phyloP scores from a whole-genome alignment of 768 basidiomycete species.

The Kwoniella sp. region DNA sequence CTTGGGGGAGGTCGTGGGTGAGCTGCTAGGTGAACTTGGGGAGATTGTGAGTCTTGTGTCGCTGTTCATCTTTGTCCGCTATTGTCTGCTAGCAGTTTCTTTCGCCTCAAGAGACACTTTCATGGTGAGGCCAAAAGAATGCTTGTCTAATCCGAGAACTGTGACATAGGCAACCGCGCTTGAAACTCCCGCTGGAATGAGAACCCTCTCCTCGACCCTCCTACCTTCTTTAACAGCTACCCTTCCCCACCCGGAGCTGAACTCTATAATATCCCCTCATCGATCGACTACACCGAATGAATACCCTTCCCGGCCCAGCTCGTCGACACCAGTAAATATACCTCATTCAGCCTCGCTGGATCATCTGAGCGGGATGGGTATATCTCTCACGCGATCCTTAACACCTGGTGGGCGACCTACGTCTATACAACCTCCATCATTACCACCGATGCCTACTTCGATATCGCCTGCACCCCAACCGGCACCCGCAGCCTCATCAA shows the following conservation, averaged over 20 bases:
- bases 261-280: constrained; percentile 13
- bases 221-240: constrained; percentile 54
- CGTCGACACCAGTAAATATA: constrained; percentile 24
- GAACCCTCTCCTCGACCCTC: constrained; percentile 63
- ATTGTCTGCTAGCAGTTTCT: no score
- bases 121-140: no score
- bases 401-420: constrained; percentile 47
- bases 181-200: constrained; percentile 81
- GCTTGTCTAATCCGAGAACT: no score
- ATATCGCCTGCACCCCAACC: constrained; percentile 28
- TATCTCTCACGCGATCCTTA: constrained; percentile 38
- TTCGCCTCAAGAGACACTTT: no score
- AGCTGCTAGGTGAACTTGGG: constrained; percentile 81
- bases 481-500: constrained; percentile 28
- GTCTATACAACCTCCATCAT: constrained; percentile 39
- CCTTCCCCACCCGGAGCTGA: constrained; percentile 22
- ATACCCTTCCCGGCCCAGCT: constrained; percentile 14
- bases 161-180: constrained; percentile 68
- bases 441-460: constrained; percentile 30
- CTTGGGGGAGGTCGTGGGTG: constrained; percentile 83
- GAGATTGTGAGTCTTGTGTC: constrained; percentile 66
- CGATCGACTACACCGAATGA: constrained; percentile 23
- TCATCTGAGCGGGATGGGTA: constrained; percentile 35
- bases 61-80: no score
- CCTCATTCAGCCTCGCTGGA: constrained; percentile 27